Evolutionary conservation across 2,329 filamentous ascomycete genomes (phyloP), one percentile per base, ranked within the genome.

Genomic region (Aspergillus sp.): DNA sequence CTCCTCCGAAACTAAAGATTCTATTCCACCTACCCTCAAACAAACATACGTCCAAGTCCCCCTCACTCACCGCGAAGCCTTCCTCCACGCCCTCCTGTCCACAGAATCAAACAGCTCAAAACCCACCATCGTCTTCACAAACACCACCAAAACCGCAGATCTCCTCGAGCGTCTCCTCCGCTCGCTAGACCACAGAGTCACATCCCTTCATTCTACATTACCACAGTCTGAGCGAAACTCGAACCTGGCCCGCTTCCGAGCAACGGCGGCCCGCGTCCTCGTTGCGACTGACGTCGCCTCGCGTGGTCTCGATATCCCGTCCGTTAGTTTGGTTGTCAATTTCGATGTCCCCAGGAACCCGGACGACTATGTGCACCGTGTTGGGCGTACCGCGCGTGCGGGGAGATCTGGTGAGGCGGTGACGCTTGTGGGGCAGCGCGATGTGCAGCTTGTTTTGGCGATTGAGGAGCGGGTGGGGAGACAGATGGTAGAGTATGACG

Each of bases 271-370:
- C 6, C 85, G 93, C 14, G 90, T 99, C 56, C 84, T 99, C 1
- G 90, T 99, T 11, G 93, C 95, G 1, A 99, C 95, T 0, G 95
- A 99, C 72, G 93, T 99, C 14, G 95, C 95, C 1, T 90, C 92
- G 19, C 86, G 95, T 73, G 95, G 95, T 82, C 84, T 99, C 4
- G 95, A 99, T 77, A 97, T 99, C 61, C 93, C 93, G 1, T 90
- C 92, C 65, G 93, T 98, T 6, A 88, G 85, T 55, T 77, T 98
- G 15, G 95, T 99, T 2, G 80, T 99, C 70, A 98, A 99, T 76
- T 99, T 93, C 76, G 95, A 99, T 71, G 86, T 99, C 1, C 95
- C 95, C 0, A 87, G 93, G n/a, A 91, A 97, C 70, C 91, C 93
- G 3, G 93, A 97, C 73, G 93, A 97, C 76, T 99, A 99, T 74